Evolutionary conservation across 2,329 filamentous ascomycete species (phyloP).

Genomic region (Sclerotinia minor): DNA sequence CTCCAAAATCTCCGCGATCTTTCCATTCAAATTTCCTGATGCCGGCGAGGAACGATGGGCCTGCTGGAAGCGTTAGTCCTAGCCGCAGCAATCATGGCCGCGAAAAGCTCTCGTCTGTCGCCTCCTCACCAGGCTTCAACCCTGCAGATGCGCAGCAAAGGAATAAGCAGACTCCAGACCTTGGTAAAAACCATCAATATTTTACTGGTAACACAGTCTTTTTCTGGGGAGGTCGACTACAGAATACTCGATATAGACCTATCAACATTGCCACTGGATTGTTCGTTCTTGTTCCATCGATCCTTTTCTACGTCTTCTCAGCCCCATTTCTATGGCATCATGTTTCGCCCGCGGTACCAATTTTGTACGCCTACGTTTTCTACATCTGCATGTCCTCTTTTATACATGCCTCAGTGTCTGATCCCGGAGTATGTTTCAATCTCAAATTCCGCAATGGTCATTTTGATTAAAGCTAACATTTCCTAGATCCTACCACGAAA

Average conservation of each 20-base stretch:
- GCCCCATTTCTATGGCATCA: constrained; percentile 82
- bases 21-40: constrained; percentile 75
- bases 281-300: constrained; percentile 74
- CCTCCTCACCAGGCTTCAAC: constrained; percentile 69
- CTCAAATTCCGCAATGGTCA: neutral
- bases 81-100: constrained; percentile 65
- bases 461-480: constrained; percentile 29
- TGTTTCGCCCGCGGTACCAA: constrained; percentile 81
- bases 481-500: constrained; percentile 88
- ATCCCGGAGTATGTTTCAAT: constrained; percentile 75
- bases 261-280: constrained; percentile 86
- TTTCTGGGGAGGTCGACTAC: constrained; percentile 78
- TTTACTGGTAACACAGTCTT: constrained; percentile 94
- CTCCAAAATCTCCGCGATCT: constrained; percentile 70
- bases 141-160: constrained; percentile 46
- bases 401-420: constrained; percentile 84
- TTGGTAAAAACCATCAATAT: constrained; percentile 82
- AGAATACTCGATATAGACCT: constrained; percentile 84
- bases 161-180: constrained; percentile 40
- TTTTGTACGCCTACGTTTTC: constrained; percentile 88
- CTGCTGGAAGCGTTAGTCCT: constrained; percentile 49
- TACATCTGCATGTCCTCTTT: constrained; percentile 92
- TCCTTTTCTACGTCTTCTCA: constrained; percentile 83
- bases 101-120: constrained; percentile 80
- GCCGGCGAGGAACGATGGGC: constrained; percentile 55